Percentiles rank a stretch among this genome's conserved stretches.
These are phyloP conservation scores for Trametes versicolor DNA, from an alignment of 1,284 basidiomycete genomes.

Conservation along the genomic window DNA sequence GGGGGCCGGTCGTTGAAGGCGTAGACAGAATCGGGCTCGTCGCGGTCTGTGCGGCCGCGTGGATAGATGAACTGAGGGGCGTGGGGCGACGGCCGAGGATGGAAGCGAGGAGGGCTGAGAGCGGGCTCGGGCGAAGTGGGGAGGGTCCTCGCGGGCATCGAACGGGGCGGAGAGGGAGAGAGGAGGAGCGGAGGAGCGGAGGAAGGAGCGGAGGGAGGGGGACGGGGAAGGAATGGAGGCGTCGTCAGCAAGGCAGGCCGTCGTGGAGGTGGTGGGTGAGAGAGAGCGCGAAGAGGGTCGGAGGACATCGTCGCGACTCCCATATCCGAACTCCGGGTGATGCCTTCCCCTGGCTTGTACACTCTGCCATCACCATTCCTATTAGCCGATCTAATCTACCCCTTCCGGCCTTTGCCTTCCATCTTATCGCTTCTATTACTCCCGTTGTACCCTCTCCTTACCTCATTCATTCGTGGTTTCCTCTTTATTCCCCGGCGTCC, in stretches of 20 bases:
- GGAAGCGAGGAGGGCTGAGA: conserved; percentile 32
- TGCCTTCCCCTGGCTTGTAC: conserved; percentile 12
- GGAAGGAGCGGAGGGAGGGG: conserved; percentile 22
- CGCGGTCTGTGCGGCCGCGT: conserved; percentile 19
- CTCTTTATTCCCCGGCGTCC: conserved; percentile 25
- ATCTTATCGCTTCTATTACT: conserved; percentile 17
- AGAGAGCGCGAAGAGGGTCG: conserved; percentile 2
- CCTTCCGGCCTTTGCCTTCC: conserved; percentile 8
- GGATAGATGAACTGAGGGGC: neutral
- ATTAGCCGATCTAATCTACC: conserved; percentile 24
- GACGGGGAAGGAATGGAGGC: conserved; percentile 23
- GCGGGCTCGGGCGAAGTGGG: conserved; percentile 24
- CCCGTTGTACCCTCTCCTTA: conserved; percentile 20
- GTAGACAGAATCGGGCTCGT: no score
- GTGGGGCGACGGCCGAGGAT: conserved; percentile 17
- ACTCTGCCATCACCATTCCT: conserved; percentile 11
- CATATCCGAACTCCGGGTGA: conserved; percentile 26
- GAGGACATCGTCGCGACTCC: conserved; percentile 10
- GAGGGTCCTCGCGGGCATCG: conserved; percentile 31
- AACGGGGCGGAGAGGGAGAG: conserved; percentile 10
- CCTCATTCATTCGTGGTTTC: conserved; percentile 17
- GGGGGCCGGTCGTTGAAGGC: conserved; percentile 21
- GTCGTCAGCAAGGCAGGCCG: conserved; percentile 1
- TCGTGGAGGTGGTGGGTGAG: neutral
- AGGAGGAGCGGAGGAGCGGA: conserved; percentile 7